Base-by-base conservation (phyloP, 805 yeast genomes). In the Cyberlindnera maritima region DNA sequence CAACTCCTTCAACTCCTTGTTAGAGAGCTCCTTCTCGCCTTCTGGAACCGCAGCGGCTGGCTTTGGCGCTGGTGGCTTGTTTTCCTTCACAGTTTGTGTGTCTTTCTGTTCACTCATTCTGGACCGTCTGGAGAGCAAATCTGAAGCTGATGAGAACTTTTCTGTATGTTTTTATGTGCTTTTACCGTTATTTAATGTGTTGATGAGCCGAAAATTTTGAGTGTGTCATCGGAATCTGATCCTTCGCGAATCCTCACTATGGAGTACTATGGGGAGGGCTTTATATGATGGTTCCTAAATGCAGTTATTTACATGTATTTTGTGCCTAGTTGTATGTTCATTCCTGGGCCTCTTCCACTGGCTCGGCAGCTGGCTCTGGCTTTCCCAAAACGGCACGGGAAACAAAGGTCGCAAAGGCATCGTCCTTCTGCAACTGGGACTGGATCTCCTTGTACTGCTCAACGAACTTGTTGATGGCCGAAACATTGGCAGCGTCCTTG, bases 1-100 rank as follows among this genome's bases (percentile, higher is more conserved):
- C 64, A 83, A 70, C 58, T 88, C 97, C 64, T 91, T 91, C 52
- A 88, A 72, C 65, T 91, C 96, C 58, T 89, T 90, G 55, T 88
- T 88, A 10, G 87, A 67, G 37, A 84, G 64, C 46, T 68, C 66
- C 49, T 63, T 63, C 28, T 59, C 62, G 19, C 48, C 63, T 14
- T 45, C 50, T 19, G 44, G 9, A 12, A 17, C 33, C 25, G 15
- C 14, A n/a, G 32, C 40, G 17, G 33, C 21, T 9, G 40, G 6
- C n/a, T 3, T 12, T 28, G 23, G 23, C 12, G 33, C 34, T 21
- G 8, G 40, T 29, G 35, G 41, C 37, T n/a, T 43, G 19, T 34
- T 39, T 31, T n/a, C 44, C 33, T 25, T 35, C 20, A 26, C 29
- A 9, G 20, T 4, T 7, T 12, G 23, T 11, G n/a, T 26, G 10